Evolutionary conservation across 1,139 yeast species (phyloP).

Genomic region (Hyphopichia wangnamkhiaoensis): DNA sequence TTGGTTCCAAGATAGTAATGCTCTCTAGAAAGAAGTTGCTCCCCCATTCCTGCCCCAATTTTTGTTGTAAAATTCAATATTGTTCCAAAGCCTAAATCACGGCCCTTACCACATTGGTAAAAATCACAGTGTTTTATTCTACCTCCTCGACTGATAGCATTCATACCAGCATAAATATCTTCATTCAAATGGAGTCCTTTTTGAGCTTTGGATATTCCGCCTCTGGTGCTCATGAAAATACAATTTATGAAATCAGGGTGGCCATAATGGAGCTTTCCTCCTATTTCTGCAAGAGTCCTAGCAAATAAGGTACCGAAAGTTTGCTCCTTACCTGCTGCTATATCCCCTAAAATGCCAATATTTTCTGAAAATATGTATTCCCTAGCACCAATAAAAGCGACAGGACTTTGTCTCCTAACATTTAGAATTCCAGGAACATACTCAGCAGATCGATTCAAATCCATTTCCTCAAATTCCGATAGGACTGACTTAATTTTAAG

Average conservation of each 20-base stretch:
- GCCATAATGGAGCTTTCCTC: conserved; percentile 88
- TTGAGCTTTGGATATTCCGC: conserved; percentile 90
- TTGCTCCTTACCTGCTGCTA: conserved; percentile 93
- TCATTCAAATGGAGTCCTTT: conserved; percentile 84
- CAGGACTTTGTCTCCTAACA: conserved; percentile 44
- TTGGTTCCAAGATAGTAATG: conserved; percentile 80
- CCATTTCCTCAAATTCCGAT: conserved; percentile 74
- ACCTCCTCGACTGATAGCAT: conserved; percentile 78
- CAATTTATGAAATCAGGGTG: conserved; percentile 89
- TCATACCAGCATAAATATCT: conserved; percentile 92
- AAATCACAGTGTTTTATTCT: conserved; percentile 85
- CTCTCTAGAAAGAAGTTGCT: conserved; percentile 81
- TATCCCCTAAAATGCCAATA: conserved; percentile 83
- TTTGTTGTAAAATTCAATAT: conserved; percentile 83
- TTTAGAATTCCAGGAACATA: conserved; percentile 46
- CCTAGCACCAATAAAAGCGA: conserved; percentile 86
- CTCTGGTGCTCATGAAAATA: conserved; percentile 85
- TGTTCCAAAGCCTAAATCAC: conserved; percentile 86
- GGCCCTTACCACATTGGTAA: conserved; percentile 88
- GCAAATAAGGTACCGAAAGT: conserved; percentile 91
- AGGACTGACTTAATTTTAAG: conserved; percentile 74
- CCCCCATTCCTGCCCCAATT: conserved; percentile 96
- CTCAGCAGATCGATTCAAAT: conserved; percentile 34
- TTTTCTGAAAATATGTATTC: conserved; percentile 88
- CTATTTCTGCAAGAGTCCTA: conserved; percentile 79